Base-by-base conservation (phyloP, 805 yeast genomes). In the Wickerhamomyces ciferrii region DNA sequence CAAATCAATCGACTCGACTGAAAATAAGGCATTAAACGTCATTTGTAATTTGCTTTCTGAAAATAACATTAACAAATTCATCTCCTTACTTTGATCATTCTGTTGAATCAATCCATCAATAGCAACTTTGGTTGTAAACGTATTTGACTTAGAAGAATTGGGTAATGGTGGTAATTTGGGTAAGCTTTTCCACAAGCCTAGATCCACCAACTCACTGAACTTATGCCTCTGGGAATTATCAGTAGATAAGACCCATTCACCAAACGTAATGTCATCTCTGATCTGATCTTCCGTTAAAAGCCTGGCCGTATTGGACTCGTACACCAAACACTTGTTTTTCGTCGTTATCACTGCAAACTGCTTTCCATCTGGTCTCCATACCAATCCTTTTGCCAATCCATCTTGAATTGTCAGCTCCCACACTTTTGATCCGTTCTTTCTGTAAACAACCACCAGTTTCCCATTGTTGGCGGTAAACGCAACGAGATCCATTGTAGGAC, bases 401-500 rank as follows among this genome's bases (percentile, higher is more conserved):
- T 48, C 46, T 4, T 61, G 61, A 43, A 69, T 62, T 41, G 69
- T 67, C 24, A 74, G 62, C 15, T 78, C 69, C 70, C 79, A 79
- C 5, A 79, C 76, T 19, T 76, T 53, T 48, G 74, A 76, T 1
- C 83, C 84, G 48, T 73, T 75, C 38, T 72, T 60, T 42, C 87
- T 71, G 51, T 74, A 78, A 10, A 81, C 71, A 67, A 78, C 69
- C 5, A 81, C 60, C 46, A 68, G 48, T 55, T 65, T 55, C 47
- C 83, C 85, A 61, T 76, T 63, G 10, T 44, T 49, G 25, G 59
- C 59, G 10, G 79, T 67, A 2, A 81, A 58, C 7, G 80, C 75
- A 31, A 83, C 51, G 29, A 79, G 67, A 50, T 76, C 76, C 70
- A 79, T 72, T 10, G 72, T 65, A 2, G 84, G 83, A 54, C 81